A percentile compares a stretch with the other conserved stretches of the same genome.
Conservation (phyloP, 1,139 yeast species). For the Saccharomycopsis phalli region DNA sequence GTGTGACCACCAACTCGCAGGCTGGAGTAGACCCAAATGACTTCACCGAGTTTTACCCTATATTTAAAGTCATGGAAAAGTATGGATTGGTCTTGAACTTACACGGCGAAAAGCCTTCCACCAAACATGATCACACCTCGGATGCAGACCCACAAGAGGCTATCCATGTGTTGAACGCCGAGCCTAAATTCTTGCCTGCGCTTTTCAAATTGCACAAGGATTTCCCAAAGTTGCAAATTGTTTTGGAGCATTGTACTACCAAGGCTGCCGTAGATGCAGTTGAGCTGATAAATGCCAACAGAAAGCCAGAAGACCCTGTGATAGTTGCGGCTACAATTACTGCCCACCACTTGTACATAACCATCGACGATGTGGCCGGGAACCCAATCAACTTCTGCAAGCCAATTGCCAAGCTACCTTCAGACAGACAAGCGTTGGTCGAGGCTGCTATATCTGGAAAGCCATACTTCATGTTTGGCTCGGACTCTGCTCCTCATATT, state of each 20-base stretch:
- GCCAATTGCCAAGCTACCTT: slow-evolving; percentile 93
- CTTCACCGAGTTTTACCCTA: slow-evolving; percentile 77
- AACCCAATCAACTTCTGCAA: slow-evolving; percentile 91
- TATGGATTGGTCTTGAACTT: slow-evolving; percentile 70
- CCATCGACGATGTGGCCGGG: slow-evolving; percentile 96
- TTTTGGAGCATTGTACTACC: slow-evolving; percentile 93
- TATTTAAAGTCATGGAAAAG: slow-evolving; percentile 80
- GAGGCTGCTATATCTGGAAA: slow-evolving; percentile 88
- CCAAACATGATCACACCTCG: slow-evolving; percentile 25
- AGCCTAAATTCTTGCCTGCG: slow-evolving; percentile 88
- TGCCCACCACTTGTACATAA: slow-evolving; percentile 85
- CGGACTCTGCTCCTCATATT: slow-evolving; percentile 97
- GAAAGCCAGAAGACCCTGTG: slow-evolving; percentile 35
- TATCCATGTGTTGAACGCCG: slow-evolving; percentile 90
- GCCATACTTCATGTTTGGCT: slow-evolving; percentile 91
- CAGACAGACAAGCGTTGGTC: slow-evolving; percentile 69
- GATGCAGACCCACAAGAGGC: slow-evolving; percentile 29
- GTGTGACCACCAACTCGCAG: slow-evolving; percentile 90
- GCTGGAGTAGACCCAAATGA: slow-evolving; percentile 95
- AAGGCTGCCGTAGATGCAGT: slow-evolving; percentile 77
- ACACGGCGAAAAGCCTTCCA: slow-evolving; percentile 92
- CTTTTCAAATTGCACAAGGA: slow-evolving; percentile 64
- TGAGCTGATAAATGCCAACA: slow-evolving; percentile 52
- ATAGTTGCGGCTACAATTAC: slow-evolving; percentile 88
- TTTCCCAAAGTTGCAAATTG: slow-evolving; percentile 81